These are phyloP conservation scores for Xylariaceae sp. DNA, from an alignment of 2,329 filamentous ascomycete species.

Conservation along the genomic window DNA sequence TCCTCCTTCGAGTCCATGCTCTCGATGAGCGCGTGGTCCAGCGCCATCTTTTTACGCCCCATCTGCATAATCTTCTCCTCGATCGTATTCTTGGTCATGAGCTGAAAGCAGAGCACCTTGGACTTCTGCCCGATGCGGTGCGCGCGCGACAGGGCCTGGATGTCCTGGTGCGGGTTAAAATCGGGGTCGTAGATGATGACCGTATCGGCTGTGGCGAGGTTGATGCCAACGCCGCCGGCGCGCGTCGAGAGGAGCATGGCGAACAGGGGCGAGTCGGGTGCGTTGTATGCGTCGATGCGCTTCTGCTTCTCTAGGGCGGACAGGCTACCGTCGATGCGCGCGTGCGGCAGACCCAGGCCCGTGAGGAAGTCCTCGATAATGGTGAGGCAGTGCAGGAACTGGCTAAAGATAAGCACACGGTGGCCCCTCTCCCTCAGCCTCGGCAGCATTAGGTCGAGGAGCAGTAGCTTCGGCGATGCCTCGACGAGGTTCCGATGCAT, in stretches of 20 bases:
- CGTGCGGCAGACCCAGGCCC: conserved; percentile 63
- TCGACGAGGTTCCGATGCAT: conserved; percentile 79
- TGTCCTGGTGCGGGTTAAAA: conserved; percentile 96
- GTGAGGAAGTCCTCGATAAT: conserved; percentile 88
- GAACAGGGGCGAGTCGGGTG: conserved; percentile 72
- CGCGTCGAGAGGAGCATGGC: conserved; percentile 90
- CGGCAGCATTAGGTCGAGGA: conserved; percentile 79
- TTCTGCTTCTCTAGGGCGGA: conserved; percentile 83
- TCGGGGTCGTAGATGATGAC: conserved; percentile 97
- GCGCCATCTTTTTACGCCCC: conserved; percentile 88
- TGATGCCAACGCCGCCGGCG: conserved; percentile 94
- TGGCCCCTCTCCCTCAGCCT: conserved; percentile 81
- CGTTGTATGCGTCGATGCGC: conserved; percentile 89
- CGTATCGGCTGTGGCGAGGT: conserved; percentile 91
- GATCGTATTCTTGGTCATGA: conserved; percentile 80
- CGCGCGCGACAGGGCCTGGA: conserved; percentile 88
- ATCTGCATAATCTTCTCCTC: conserved; percentile 97
- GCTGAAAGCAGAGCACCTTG: conserved; percentile 89
- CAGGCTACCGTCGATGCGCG: conserved; percentile 80
- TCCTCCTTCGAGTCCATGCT: conserved; percentile 81
- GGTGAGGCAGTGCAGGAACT: conserved; percentile 82
- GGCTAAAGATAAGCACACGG: conserved; percentile 89
- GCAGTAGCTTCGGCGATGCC: conserved; percentile 79
- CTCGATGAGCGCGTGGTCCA: conserved; percentile 92
- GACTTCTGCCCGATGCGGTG: conserved; percentile 95